Conservation (phyloP, 148 eudicot species). For the Amaranthus cruentus region DNA sequence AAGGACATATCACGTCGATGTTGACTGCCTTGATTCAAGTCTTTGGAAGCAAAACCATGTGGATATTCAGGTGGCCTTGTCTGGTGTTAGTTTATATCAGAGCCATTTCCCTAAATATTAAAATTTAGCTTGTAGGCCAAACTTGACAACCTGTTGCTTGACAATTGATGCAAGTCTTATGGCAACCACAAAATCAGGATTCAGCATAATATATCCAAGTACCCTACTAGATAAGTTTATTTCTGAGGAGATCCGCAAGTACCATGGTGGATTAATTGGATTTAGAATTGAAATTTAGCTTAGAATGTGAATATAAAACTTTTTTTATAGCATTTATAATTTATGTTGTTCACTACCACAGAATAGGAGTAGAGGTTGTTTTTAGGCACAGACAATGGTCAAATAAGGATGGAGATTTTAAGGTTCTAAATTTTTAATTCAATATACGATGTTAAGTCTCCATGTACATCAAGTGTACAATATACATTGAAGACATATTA, state of each 20-base stretch:
- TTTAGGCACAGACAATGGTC: too few relatives aligned
- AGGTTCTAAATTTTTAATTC: too few relatives aligned
- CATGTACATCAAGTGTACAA: too few relatives aligned
- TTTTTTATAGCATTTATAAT: too few relatives aligned
- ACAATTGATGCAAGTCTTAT: neutral
- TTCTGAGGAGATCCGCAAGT: too few relatives aligned
- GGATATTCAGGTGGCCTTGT: constrained; percentile 12
- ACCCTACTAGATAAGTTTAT: too few relatives aligned
- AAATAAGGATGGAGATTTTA: too few relatives aligned
- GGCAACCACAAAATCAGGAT: neutral
- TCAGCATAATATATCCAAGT: neutral
- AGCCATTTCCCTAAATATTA: neutral
- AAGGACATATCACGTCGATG: neutral
- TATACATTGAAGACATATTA: constrained; percentile 1
- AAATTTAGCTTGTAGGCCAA: neutral
- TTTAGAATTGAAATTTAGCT: neutral
- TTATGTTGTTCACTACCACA: too few relatives aligned
- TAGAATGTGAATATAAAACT: too few relatives aligned
- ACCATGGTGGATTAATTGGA: neutral
- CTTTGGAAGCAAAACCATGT: neutral
- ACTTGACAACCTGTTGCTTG: too few relatives aligned
- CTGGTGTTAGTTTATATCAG: neutral
- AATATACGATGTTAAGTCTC: too few relatives aligned
- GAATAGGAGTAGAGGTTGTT: too few relatives aligned
- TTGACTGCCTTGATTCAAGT: neutral